These are phyloP conservation scores for Boletus smithii DNA, from an alignment of 1,284 basidiomycete species.

Conservation along the genomic window DNA sequence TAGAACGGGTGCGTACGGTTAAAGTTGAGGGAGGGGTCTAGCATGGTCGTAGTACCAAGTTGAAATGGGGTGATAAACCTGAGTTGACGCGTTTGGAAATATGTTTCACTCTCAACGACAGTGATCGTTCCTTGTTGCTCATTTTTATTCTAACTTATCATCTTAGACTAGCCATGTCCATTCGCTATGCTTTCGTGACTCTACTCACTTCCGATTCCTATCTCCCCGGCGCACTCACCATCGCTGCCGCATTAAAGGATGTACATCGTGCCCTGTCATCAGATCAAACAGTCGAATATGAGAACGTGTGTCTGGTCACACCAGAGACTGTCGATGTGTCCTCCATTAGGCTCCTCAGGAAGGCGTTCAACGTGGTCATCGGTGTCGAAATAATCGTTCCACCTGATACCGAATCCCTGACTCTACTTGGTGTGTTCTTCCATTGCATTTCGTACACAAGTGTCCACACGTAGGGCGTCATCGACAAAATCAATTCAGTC, in stretches of 20 bases:
- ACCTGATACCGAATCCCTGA: conserved; percentile 59
- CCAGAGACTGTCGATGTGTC: conserved; percentile 90
- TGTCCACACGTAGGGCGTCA: neutral
- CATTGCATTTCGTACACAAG: conserved; percentile 1
- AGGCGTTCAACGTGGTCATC: conserved; percentile 81
- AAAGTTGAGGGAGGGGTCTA: conserved; percentile 31
- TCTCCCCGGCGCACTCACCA: conserved; percentile 86
- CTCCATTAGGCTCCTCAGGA: conserved; percentile 77
- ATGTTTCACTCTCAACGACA: neutral
- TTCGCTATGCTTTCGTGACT: conserved; percentile 79
- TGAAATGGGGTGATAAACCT: too few relatives aligned
- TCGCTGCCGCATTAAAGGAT: conserved; percentile 80
- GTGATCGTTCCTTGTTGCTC: conserved; percentile 3
- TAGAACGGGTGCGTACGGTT: conserved; percentile 36
- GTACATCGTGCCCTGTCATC: conserved; percentile 61
- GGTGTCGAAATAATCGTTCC: conserved; percentile 87
- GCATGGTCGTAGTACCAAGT: too few relatives aligned
- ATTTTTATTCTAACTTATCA: conserved; percentile 26
- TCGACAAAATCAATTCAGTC: conserved; percentile 8
- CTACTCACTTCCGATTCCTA: conserved; percentile 89
- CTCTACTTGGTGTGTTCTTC: conserved; percentile 70
- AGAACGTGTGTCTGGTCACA: conserved; percentile 91
- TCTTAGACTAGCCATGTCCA: conserved; percentile 46
- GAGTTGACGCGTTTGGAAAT: conserved; percentile 9
- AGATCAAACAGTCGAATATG: conserved; percentile 63